These are phyloP conservation scores for Orbilia ellipsospora DNA, from an alignment of 2,329 filamentous ascomycete species.

Conservation along the genomic window DNA sequence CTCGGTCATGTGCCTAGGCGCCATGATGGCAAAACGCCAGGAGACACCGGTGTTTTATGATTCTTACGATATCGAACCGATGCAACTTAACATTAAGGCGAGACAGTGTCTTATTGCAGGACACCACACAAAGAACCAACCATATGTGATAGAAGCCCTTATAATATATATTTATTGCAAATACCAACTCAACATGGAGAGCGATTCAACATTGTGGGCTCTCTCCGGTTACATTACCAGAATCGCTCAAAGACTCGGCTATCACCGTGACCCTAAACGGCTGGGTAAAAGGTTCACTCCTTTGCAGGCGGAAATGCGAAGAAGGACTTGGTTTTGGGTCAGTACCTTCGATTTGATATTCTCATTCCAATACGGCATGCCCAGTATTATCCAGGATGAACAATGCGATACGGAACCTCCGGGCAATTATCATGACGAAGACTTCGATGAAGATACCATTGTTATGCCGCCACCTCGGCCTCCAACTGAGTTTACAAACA, in stretches of 20 bases:
- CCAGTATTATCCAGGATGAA: constrained; percentile 66
- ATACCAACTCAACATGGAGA: constrained; percentile 63
- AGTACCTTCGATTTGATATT: constrained; percentile 66
- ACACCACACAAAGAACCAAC: constrained; percentile 65
- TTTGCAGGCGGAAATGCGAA: constrained; percentile 68
- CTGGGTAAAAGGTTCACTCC: constrained; percentile 61
- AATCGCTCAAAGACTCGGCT: constrained; percentile 68
- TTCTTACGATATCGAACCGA: constrained; percentile 59
- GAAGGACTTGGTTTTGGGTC: constrained; percentile 66
- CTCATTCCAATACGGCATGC: constrained; percentile 68
- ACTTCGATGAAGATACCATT: constrained; percentile 66
- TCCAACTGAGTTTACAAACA: constrained; percentile 64
- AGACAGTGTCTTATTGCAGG: constrained; percentile 67
- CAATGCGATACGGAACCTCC: constrained; percentile 66
- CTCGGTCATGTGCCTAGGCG: constrained; percentile 63
- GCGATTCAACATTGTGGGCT: constrained; percentile 66
- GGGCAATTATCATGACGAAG: constrained; percentile 66
- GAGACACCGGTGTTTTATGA: constrained; percentile 42
- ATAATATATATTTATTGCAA: constrained; percentile 65
- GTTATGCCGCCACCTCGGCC: constrained; percentile 65
- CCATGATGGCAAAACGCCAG: constrained; percentile 51
- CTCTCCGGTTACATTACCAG: constrained; percentile 66
- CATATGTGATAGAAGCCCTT: constrained; percentile 67
- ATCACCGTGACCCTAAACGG: constrained; percentile 65
- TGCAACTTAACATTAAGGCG: constrained; percentile 62